Percentiles rank a stretch among this genome's conserved stretches.
phyloP scores from a whole-genome alignment of 2,329 filamentous ascomycete genomes.

The Tolypocladium capitatum region DNA sequence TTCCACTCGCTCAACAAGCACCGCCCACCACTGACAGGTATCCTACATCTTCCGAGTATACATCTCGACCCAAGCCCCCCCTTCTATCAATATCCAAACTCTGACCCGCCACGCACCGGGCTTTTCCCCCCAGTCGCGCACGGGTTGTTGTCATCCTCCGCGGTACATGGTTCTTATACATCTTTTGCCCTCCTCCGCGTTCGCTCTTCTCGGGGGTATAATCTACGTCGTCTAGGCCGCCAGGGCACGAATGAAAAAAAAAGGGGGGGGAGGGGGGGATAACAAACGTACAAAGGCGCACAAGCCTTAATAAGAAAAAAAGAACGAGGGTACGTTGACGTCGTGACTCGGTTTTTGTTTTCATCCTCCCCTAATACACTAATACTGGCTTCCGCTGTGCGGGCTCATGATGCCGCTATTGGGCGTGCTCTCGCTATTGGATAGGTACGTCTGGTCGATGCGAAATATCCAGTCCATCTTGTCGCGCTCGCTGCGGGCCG shows the following conservation, averaged over 20 bases:
- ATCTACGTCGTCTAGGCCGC: conserved; percentile 4
- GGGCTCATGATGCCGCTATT: conserved; percentile 24
- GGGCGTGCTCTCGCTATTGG: conserved; percentile 28
- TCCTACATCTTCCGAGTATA: background rate
- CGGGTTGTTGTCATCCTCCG: background rate
- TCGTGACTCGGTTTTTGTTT: background rate
- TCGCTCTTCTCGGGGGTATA: conserved; percentile 4
- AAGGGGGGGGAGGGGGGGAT: too few relatives aligned
- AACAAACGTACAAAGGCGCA: background rate
- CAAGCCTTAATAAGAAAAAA: background rate
- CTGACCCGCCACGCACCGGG: background rate
- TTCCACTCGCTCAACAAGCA: background rate
- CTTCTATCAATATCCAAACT: background rate
- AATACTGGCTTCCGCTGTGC: conserved; percentile 18
- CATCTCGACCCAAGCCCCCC: background rate
- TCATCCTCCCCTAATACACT: background rate
- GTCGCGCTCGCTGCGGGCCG: conserved; percentile 74
- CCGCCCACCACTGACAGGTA: background rate
- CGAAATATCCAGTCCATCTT: conserved; percentile 96
- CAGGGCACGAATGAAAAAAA: background rate
- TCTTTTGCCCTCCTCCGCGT: background rate
- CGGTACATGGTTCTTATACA: background rate
- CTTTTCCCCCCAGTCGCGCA: background rate
- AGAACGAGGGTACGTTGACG: background rate
- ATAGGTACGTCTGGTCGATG: conserved; percentile 68